Evolutionary conservation across 1,284 basidiomycete genomes (phyloP).

Genomic region (Ustilago xerochloae): DNA sequence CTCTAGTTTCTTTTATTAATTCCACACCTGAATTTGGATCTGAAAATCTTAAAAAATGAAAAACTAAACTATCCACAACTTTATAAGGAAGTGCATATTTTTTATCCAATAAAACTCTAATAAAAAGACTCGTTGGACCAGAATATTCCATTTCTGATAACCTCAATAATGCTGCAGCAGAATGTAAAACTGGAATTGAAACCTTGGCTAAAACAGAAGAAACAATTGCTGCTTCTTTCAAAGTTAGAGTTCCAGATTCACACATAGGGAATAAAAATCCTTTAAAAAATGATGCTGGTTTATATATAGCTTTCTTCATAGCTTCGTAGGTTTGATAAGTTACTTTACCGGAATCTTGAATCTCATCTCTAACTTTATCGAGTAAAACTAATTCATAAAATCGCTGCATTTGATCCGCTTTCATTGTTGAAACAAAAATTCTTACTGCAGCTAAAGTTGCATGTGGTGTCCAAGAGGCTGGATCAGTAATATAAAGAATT

Average conservation of each 20-base stretch:
- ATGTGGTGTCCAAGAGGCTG: slow-evolving; percentile 94
- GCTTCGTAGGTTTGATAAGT: slow-evolving; percentile 94
- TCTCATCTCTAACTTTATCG: slow-evolving; percentile 90
- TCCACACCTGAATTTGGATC: slow-evolving; percentile 65
- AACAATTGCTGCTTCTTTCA: slow-evolving; percentile 95
- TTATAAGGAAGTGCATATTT: slow-evolving; percentile 98
- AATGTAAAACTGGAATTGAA: slow-evolving; percentile 93
- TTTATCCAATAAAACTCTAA: slow-evolving; percentile 95
- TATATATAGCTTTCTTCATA: slow-evolving; percentile 90
- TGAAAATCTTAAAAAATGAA: slow-evolving; percentile 96
- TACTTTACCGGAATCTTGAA: slow-evolving; percentile 81
- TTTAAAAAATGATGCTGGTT: slow-evolving; percentile 98
- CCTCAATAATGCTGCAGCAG: slow-evolving; percentile 91
- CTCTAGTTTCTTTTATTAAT: slow-evolving; percentile 50
- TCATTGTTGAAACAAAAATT: slow-evolving; percentile 96
- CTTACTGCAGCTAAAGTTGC: slow-evolving; percentile 92
- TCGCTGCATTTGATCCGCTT: slow-evolving; percentile 92
- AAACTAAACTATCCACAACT: slow-evolving; percentile 95
- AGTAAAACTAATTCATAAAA: slow-evolving; percentile 92
- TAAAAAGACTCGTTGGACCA: slow-evolving; percentile 96
- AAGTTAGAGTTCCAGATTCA: slow-evolving; percentile 80
- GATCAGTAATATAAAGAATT: slow-evolving; percentile 90
- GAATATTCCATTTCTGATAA: slow-evolving; percentile 95
- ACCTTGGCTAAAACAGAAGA: slow-evolving; percentile 91
- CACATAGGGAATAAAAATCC: slow-evolving; percentile 95